Evolutionary conservation across 768 basidiomycete species (phyloP).

Genomic region (Tricholoma terreum): DNA sequence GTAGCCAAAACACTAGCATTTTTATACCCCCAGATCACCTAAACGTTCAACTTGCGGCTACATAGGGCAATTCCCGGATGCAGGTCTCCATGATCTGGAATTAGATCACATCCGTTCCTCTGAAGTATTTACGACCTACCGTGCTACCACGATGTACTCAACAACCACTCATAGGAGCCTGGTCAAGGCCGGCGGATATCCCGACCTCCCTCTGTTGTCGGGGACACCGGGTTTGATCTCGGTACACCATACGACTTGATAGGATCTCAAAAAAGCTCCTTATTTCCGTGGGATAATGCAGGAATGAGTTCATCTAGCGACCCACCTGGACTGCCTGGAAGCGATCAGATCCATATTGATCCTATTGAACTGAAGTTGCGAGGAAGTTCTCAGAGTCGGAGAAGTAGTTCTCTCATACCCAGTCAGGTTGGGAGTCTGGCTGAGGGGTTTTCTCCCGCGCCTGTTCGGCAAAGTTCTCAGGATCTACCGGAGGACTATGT

Average conservation of each 20-base stretch:
- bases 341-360: slow-evolving; percentile 48
- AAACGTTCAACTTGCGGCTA: no score
- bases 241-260: slow-evolving; percentile 34
- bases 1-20: background rate
- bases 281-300: slow-evolving; percentile 86
- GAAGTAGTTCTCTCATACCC: slow-evolving; percentile 53
- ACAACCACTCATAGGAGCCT: slow-evolving; percentile 56
- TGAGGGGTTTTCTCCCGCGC: slow-evolving; percentile 53
- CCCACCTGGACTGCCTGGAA: slow-evolving; percentile 36
- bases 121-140: slow-evolving; percentile 41
- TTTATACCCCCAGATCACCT: no score
- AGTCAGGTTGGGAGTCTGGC: slow-evolving; percentile 45
- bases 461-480: slow-evolving; percentile 39
- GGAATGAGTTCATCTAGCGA: slow-evolving; percentile 59
- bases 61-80: slow-evolving; percentile 1
- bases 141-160: background rate
- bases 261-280: slow-evolving; percentile 62
- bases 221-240: slow-evolving; percentile 48
- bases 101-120: slow-evolving; percentile 42
- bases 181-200: slow-evolving; percentile 80
- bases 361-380: slow-evolving; percentile 51
- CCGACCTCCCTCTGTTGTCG: slow-evolving; percentile 48
- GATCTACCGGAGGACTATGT: slow-evolving; percentile 57
- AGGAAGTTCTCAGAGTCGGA: slow-evolving; percentile 51
- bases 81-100: slow-evolving; percentile 4